Evolutionary conservation across 176 grass and related monocot species (phyloP).

Genomic region (Oryza australiensis): DNA sequence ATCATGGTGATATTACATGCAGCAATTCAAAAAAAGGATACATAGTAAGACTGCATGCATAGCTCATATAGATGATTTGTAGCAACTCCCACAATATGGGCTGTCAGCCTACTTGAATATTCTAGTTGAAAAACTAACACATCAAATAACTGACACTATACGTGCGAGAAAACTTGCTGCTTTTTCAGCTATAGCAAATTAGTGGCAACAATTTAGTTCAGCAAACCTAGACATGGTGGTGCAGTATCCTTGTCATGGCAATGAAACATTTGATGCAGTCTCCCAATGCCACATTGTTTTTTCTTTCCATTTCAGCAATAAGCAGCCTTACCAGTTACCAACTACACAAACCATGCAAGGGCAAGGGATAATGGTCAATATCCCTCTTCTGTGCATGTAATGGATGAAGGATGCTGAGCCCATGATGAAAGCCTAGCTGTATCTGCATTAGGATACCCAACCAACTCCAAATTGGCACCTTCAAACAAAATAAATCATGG

Average conservation of each 20-base stretch:
- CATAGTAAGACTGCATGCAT: not conserved
- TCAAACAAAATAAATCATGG: slow-evolving; percentile 62
- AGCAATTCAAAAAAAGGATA: not conserved
- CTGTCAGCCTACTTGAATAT: not conserved
- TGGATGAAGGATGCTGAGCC: slow-evolving; percentile 47
- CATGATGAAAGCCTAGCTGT: slow-evolving; percentile 62
- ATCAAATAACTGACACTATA: slow-evolving; percentile 16
- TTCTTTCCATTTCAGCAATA: slow-evolving; percentile 51
- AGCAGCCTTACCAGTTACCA: slow-evolving; percentile 79
- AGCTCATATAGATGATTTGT: not conserved
- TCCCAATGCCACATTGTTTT: slow-evolving; percentile 42
- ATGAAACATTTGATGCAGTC: slow-evolving; percentile 50
- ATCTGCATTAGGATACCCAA: slow-evolving; percentile 74
- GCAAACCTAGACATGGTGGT: slow-evolving; percentile 63
- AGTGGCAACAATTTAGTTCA: slow-evolving; percentile 51
- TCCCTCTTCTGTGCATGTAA: slow-evolving; percentile 64
- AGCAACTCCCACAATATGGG: not conserved
- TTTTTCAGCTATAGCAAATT: slow-evolving; percentile 28
- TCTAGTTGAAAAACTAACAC: slow-evolving; percentile 11
- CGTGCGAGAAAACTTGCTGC: not conserved
- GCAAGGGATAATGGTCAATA: slow-evolving; percentile 53
- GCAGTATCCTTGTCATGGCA: slow-evolving; percentile 50
- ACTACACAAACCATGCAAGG: slow-evolving; percentile 64
- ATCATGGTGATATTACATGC: not conserved
- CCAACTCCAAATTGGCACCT: slow-evolving; percentile 85